Percentiles rank a stretch among this genome's conserved stretches.
phyloP scores from a whole-genome alignment of 1,284 basidiomycete genomes.

The Phellopilus nigrolimitatus region DNA sequence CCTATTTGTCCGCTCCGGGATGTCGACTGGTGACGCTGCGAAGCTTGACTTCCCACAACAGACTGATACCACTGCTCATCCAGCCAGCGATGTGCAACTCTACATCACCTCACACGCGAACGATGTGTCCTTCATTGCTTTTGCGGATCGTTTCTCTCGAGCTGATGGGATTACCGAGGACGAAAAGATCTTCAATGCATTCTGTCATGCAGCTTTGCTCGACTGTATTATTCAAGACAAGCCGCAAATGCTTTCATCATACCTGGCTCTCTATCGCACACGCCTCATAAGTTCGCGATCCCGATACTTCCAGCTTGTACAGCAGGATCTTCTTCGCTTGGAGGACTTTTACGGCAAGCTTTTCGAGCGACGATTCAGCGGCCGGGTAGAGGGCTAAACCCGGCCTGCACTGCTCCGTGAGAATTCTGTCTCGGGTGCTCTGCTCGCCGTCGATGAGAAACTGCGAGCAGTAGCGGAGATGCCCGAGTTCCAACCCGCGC shows the following conservation, averaged over 20 bases:
- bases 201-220: constrained; percentile 74
- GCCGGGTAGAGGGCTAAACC: constrained; percentile 54
- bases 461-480: constrained; percentile 43
- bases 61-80: constrained; percentile 57
- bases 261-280: constrained; percentile 66
- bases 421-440: constrained; percentile 57
- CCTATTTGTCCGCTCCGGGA: constrained; percentile 77
- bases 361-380: constrained; percentile 66
- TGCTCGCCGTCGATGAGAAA: constrained; percentile 54
- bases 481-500: constrained; percentile 40
- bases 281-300: constrained; percentile 53
- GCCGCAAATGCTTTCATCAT: constrained; percentile 66
- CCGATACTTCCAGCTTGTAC: constrained; percentile 55
- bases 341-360: constrained; percentile 71
- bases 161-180: constrained; percentile 48
- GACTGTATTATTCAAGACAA: constrained; percentile 91
- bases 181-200: constrained; percentile 63
- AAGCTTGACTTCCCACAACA: constrained; percentile 78
- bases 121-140: constrained; percentile 67
- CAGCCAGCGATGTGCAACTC: constrained; percentile 69
- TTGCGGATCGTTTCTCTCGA: constrained; percentile 71
- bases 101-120: constrained; percentile 84
- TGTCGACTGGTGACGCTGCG: constrained; percentile 70
- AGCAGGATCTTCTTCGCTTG: constrained; percentile 67
- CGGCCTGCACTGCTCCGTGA: constrained; percentile 65